Percentiles rank a stretch among this genome's conserved stretches.
phyloP scores from a whole-genome alignment of 805 yeast species.

The Saturnispora sanitii region DNA sequence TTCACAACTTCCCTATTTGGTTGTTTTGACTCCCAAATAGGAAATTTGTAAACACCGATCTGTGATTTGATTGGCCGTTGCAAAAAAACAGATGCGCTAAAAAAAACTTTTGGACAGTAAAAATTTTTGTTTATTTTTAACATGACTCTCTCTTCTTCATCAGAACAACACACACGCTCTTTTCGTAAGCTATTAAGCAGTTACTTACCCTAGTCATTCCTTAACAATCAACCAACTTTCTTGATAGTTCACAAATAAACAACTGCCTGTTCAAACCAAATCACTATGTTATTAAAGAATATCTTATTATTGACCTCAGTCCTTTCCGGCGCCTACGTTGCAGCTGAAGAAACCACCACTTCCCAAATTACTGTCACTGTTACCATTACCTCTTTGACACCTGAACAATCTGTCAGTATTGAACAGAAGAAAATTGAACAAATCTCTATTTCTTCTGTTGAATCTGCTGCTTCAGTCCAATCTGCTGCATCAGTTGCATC shows the following conservation, averaged over 20 bases:
- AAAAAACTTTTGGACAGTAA: not conserved
- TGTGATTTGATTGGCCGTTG: constrained; percentile 3
- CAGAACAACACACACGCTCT: not conserved
- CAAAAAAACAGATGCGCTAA: not conserved
- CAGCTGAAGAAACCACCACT: constrained; percentile 33
- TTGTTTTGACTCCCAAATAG: not conserved
- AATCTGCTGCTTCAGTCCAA: constrained; percentile 27
- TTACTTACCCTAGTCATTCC: constrained; percentile 10
- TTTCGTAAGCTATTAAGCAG: constrained; percentile 8
- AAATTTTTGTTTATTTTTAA: constrained; percentile 4
- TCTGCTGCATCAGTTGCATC: constrained; percentile 32
- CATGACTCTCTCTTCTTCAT: not conserved
- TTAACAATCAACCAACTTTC: constrained; percentile 4
- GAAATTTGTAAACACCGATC: constrained; percentile 5
- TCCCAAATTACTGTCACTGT: constrained; percentile 35
- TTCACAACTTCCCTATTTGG: not conserved
- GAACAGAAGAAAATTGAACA: too few species aligned
- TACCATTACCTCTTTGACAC: constrained; percentile 37
- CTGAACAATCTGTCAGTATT: constrained; percentile 30
- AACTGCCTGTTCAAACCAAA: constrained; percentile 2
- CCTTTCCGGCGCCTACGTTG: constrained; percentile 14
- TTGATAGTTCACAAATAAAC: constrained; percentile 6
- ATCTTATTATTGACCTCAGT: constrained; percentile 20
- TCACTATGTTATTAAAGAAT: constrained; percentile 22
- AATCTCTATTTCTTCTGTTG: too few species aligned